A percentile compares a stretch with the other conserved stretches of the same genome.
Conservation (phyloP, 306 rosid species). For the Lagenaria siceraria region DNA sequence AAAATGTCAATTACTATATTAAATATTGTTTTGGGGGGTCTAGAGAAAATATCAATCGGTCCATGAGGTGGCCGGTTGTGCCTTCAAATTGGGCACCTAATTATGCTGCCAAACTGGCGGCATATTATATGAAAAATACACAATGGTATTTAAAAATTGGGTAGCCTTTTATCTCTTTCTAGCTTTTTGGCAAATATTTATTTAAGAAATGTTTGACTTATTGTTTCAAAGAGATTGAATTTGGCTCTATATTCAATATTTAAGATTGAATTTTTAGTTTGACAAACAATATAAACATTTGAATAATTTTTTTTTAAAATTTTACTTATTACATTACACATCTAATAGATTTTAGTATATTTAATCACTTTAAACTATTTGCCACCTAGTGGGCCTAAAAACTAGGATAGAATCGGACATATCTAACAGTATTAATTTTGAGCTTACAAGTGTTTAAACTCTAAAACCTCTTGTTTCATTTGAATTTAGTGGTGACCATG, state of each 20-base stretch:
- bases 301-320: too few species aligned
- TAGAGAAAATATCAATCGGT: neutral
- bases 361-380: neutral
- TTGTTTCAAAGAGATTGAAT: neutral
- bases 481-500: too few species aligned
- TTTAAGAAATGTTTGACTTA: neutral
- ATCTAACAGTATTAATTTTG: too few species aligned
- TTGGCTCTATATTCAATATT: neutral
- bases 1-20: neutral
- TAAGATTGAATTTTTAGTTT: neutral
- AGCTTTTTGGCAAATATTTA: neutral
- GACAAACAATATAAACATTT: neutral
- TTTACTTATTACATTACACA: neutral
- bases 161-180: neutral
- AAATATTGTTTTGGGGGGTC: neutral
- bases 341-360: too few species aligned
- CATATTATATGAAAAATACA: neutral
- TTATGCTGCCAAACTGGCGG: conserved; percentile 1
- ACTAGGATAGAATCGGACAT: too few species aligned
- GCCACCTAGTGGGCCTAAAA: neutral
- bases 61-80: neutral
- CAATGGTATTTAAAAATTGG: neutral
- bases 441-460: too few species aligned
- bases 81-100: neutral
- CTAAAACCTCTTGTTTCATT: too few species aligned